These are phyloP conservation scores for Nothophytophthora sp. DNA, from an alignment of 352 stramenopile species.

Conservation along the genomic window DNA sequence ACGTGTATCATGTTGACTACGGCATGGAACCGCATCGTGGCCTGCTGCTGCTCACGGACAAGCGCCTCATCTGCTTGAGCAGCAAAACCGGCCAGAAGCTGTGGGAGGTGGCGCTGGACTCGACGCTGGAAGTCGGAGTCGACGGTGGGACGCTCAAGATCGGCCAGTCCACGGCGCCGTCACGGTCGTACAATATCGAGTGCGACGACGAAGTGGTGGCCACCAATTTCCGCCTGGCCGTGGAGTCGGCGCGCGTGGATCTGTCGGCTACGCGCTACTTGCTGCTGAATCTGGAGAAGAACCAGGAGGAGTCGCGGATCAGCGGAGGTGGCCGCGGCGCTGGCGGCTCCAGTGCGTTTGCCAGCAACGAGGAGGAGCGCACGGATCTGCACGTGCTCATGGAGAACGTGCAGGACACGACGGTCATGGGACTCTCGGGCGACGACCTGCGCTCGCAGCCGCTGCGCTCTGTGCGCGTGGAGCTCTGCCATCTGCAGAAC, in stretches of 20 bases:
- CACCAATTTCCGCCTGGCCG: constrained; percentile 77
- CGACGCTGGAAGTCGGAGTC: constrained; percentile 61
- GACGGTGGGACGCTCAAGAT: constrained; percentile 47
- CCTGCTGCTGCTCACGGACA: constrained; percentile 80
- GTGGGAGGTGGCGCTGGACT: constrained; percentile 85
- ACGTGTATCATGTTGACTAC: constrained; percentile 86
- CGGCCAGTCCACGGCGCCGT: constrained; percentile 41
- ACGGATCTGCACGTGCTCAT: constrained; percentile 77
- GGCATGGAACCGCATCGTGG: constrained; percentile 63
- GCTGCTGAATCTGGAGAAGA: constrained; percentile 84
- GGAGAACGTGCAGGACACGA: constrained; percentile 82
- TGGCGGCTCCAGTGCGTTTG: constrained; percentile 5
- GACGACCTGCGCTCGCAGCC: constrained; percentile 76
- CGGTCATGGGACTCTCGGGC: constrained; percentile 67
- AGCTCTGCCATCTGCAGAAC: constrained; percentile 87
- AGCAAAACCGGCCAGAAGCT: constrained; percentile 73
- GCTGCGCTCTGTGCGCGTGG: constrained; percentile 76
- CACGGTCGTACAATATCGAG: constrained; percentile 69
- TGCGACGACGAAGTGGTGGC: constrained; percentile 62
- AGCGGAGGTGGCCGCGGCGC: constrained; percentile 11
- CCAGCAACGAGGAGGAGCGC: constrained; percentile 62
- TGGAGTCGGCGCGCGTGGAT: constrained; percentile 75
- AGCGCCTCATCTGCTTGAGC: constrained; percentile 78
- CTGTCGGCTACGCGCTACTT: constrained; percentile 76
- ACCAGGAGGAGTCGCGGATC: constrained; percentile 65